Conservation (phyloP, 2,329 filamentous ascomycete species). For the Hypocreales sp. region DNA sequence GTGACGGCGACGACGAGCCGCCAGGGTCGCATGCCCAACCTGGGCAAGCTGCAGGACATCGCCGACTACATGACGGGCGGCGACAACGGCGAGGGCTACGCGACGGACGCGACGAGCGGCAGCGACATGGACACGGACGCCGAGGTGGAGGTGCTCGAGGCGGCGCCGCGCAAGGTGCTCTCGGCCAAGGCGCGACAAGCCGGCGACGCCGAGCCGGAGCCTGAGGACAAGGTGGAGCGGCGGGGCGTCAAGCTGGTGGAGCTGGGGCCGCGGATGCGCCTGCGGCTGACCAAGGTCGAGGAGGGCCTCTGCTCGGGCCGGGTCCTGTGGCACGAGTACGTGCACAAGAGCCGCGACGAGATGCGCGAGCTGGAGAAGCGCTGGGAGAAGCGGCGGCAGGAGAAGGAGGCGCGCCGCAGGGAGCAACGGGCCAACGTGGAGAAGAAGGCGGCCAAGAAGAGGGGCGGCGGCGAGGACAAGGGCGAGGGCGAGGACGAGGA, state of each 20-base stretch:
- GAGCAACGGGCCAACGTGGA: slow-evolving; percentile 85
- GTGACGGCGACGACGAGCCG: slow-evolving; percentile 42
- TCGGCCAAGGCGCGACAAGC: slow-evolving; percentile 32
- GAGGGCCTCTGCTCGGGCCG: slow-evolving; percentile 82
- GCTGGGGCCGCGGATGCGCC: slow-evolving; percentile 74
- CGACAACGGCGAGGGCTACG: slow-evolving; percentile 61
- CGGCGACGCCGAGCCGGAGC: slow-evolving; percentile 27
- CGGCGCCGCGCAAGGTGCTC: slow-evolving; percentile 45
- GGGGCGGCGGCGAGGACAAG: slow-evolving; percentile 19
- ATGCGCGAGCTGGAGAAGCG: slow-evolving; percentile 62
- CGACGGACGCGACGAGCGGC: slow-evolving; percentile 71
- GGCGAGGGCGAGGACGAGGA: slow-evolving; percentile 22
- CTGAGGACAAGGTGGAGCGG: slow-evolving; percentile 54
- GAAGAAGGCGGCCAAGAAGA: slow-evolving; percentile 43
- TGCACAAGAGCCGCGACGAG: slow-evolving; percentile 71
- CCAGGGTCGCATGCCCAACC: slow-evolving; percentile 65
- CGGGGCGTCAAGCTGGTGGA: slow-evolving; percentile 85
- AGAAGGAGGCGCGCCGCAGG: slow-evolving; percentile 69
- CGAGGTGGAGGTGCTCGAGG: slow-evolving; percentile 74
- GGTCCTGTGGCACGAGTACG: slow-evolving; percentile 94
- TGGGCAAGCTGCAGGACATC: slow-evolving; percentile 83
- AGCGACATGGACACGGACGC: slow-evolving; percentile 90
- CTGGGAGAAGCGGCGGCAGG: slow-evolving; percentile 63
- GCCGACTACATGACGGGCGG: slow-evolving; percentile 87
- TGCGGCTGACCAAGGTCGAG: slow-evolving; percentile 89